Conservation (phyloP, 768 basidiomycete genomes). For the Phlebiopsis gigantea region DNA sequence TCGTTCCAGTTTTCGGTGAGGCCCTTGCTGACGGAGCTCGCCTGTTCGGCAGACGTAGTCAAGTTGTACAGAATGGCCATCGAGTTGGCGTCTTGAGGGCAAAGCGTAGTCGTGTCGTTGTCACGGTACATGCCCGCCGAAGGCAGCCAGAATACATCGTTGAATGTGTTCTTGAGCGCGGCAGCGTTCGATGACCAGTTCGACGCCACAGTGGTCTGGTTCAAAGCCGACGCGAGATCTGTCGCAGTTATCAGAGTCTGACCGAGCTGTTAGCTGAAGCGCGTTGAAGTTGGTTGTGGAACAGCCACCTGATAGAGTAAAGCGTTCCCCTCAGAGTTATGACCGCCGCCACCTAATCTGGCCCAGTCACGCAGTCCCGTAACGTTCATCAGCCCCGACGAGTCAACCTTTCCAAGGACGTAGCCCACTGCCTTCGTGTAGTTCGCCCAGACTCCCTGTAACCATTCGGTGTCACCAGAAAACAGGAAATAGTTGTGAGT, state of each 20-base stretch:
- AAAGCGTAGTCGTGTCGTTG: conserved; percentile 45
- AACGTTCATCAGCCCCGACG: conserved; percentile 46
- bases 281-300: background rate
- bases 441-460: conserved; percentile 43
- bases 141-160: conserved; percentile 47
- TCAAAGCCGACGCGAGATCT: conserved; percentile 38
- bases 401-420: conserved; percentile 46
- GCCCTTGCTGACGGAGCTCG: conserved; percentile 39
- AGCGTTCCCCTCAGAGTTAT: conserved; percentile 53
- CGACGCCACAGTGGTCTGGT: conserved; percentile 28
- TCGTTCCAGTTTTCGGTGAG: conserved; percentile 48
- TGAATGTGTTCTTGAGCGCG: conserved; percentile 42
- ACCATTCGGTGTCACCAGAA: conserved; percentile 47
- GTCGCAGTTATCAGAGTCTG: conserved; percentile 46
- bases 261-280: background rate
- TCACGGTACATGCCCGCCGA: conserved; percentile 47
- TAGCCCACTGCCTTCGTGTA: conserved; percentile 53
- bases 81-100: conserved; percentile 55
- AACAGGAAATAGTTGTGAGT: conserved; percentile 52
- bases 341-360: conserved; percentile 47
- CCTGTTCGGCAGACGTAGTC: conserved; percentile 35
- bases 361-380: conserved; percentile 58
- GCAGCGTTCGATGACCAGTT: conserved; percentile 43
- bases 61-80: conserved; percentile 51
- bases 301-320: conserved; percentile 40